These are phyloP conservation scores for Athelia sp. DNA, from an alignment of 1,284 basidiomycete species.

Conservation along the genomic window DNA sequence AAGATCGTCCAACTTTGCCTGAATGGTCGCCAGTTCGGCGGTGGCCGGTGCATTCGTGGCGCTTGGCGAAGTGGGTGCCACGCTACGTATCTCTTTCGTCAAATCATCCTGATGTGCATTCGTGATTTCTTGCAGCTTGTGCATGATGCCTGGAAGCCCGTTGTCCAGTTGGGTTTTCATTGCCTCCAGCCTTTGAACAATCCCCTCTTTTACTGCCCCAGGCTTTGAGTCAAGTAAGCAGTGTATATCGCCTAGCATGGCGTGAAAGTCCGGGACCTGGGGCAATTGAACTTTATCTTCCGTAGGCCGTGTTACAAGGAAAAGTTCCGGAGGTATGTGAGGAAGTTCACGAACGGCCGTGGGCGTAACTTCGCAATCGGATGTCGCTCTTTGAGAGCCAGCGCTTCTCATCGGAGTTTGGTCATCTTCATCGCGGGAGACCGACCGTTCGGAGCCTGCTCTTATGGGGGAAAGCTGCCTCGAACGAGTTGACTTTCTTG, in stretches of 20 bases:
- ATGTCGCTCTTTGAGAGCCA: conserved; percentile 4
- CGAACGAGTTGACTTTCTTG: background rate
- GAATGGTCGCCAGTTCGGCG: background rate
- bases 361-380: background rate
- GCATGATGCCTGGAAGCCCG: conserved; percentile 16
- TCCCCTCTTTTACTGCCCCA: conserved; percentile 12
- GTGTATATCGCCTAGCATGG: conserved; percentile 16
- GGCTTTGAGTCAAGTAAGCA: conserved; percentile 12
- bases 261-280: conserved; percentile 15
- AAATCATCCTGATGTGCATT: background rate
- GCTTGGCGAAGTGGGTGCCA: background rate
- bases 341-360: background rate
- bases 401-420: too few species aligned
- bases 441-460: too few species aligned
- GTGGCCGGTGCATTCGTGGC: background rate
- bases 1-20: background rate
- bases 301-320: too few species aligned
- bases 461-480: background rate
- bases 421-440: too few species aligned
- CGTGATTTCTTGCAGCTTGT: conserved; percentile 15
- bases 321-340: background rate
- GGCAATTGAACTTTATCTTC: too few species aligned
- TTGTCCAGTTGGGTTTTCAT: conserved; percentile 16
- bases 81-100: background rate
- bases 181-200: conserved; percentile 19